Base-by-base conservation (phyloP, 176 grass and related monocot species). In the Otatea glauca region DNA sequence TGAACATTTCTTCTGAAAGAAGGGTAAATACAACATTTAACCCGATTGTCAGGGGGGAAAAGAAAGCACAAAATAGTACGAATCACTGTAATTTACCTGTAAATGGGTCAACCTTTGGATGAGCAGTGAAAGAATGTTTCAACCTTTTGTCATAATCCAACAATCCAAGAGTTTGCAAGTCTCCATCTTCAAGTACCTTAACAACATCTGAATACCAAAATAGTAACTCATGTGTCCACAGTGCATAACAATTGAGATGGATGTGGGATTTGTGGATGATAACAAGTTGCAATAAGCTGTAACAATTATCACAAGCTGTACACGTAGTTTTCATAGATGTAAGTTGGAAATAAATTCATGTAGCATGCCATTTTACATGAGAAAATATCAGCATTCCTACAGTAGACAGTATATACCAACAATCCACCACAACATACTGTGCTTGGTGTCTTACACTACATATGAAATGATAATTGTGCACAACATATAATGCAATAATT, bases 131-230 rank as follows among this genome's bases (percentile, higher is more conserved):
- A 84, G 95, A 88, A 90, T 98, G 95, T 75, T 87, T 83, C 87
- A 98, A 78, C 75, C 91, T 92, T 72, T 93, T 98, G 72, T 98
- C 92, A 66, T 98, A 98, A 90, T 98, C 95, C 75, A 98, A 75
- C 80, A 98, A 82, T 72, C 95, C 95, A 77, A 98, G 91, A 91
- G 95, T 98, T 76, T 95, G 92, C 73, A 98, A 60, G 70, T 98
- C 95, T 87, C 95, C 95, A 90, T 98, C 95, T 90, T 98, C 95
- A 38, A 98, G 89, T 77, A 98, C 93, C 86, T 90, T 94, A 81
- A 98, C 85, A 85, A 95, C 85, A 83, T 98, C 95, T 98, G 72
- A 70, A 89, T 75, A 86, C 27, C 13, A 86, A 86, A n/a, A 32
- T 41, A 43, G 24, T 37, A 76, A 73, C 6, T 64, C 20, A 55